phyloP scores from a whole-genome alignment of 139 green algal species.

The Micractinium sp. region DNA sequence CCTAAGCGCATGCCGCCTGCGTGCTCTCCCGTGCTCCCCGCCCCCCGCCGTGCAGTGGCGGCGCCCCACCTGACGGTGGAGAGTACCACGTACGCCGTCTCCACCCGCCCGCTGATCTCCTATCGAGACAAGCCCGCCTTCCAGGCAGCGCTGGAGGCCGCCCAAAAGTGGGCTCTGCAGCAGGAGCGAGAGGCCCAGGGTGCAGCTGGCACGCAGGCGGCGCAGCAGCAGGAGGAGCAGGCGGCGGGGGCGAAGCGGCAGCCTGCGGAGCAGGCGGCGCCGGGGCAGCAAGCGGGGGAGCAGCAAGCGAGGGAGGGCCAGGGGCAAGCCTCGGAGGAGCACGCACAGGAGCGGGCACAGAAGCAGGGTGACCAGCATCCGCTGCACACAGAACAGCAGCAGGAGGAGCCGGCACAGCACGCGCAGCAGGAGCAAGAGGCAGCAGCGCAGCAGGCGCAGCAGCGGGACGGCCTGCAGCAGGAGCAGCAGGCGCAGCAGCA shows the following conservation, averaged over 20 bases:
- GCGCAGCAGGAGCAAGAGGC: neutral
- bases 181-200: conserved; percentile 25
- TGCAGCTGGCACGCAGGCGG: neutral
- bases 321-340: neutral
- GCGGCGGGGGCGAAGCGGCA: neutral
- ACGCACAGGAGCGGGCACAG: neutral
- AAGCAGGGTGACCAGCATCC: neutral
- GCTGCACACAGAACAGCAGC: neutral
- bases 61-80: conserved; percentile 68
- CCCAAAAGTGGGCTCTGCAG: conserved; percentile 9
- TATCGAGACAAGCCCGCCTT: conserved; percentile 15
- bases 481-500: conserved; percentile 2
- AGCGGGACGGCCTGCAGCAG: conserved; percentile 2
- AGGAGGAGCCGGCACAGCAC: neutral
- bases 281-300: neutral
- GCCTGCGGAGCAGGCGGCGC: neutral
- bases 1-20: too few species aligned
- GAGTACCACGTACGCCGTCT: conserved; percentile 37
- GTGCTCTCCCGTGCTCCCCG: too few species aligned
- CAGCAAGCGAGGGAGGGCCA: neutral
- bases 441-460: neutral
- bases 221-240: conserved; percentile 12
- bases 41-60: conserved; percentile 45
- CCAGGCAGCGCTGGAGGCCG: conserved; percentile 8
- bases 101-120: conserved; percentile 5